phyloP scores from a whole-genome alignment of 495 filamentous ascomycete species.

The Amphirosellinia nigrospora region DNA sequence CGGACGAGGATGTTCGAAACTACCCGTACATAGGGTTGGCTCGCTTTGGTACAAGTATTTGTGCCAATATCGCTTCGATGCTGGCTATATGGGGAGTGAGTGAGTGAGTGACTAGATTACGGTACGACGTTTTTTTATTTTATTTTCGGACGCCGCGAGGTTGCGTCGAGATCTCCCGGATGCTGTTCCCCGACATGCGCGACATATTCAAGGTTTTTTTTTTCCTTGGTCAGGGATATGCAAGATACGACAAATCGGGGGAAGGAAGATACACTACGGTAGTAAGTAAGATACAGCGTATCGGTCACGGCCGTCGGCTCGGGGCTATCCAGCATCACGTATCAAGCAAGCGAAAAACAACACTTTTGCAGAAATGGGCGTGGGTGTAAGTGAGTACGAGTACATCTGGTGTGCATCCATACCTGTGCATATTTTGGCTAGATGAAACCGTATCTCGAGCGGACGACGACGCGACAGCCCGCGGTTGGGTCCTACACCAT shows the following conservation, averaged over 20 bases:
- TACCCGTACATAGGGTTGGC: neutral
- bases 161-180: conserved; percentile 24
- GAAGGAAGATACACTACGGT: neutral
- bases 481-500: neutral
- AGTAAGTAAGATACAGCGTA: neutral
- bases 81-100: neutral
- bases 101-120: conserved; percentile 6
- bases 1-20: conserved; percentile 19
- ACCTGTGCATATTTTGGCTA: neutral
- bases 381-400: neutral
- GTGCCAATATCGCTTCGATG: conserved; percentile 13
- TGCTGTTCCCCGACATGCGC: conserved; percentile 20
- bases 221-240: neutral
- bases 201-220: conserved; percentile 7
- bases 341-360: neutral
- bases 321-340: neutral
- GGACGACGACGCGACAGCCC: conserved; percentile 13
- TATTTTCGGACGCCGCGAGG: conserved; percentile 2
- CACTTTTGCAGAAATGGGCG: neutral
- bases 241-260: conserved; percentile 10
- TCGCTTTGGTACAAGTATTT: neutral
- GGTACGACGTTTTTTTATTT: no score
- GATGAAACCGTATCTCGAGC: conserved; percentile 12
- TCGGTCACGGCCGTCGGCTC: neutral
- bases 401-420: conserved; percentile 8